Base-by-base conservation (phyloP, 805 yeast species). In the Cephaloascus fragrans region DNA sequence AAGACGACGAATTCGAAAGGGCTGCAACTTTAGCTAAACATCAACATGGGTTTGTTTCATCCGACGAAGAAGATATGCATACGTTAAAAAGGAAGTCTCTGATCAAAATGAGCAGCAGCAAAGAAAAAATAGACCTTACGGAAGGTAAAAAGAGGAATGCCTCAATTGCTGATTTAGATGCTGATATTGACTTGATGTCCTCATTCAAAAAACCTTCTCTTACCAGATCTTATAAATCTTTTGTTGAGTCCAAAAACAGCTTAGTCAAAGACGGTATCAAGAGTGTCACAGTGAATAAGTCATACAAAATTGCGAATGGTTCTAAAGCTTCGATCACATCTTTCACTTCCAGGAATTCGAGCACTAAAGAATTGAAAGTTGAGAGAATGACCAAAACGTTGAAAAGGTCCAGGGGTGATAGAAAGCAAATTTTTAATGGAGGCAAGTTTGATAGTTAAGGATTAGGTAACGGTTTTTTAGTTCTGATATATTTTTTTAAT, bases 241-340 rank as follows among this genome's bases (percentile, higher is more conserved):
- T 50, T 39, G 52, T 52, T 3, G 65, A 59, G 28, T 56, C 57
- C n/a, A 64, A 59, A 35, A 61, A 57, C 12, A 62, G 58, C 26
- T 65, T 59, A 40, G 62, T 64, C 40, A 71, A 64, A 29, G 70
- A 68, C 18, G 63, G 59, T 18, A 62, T 59, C 32, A 48, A 52
- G 18, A 71, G 71, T 4, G 83, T 80, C 16, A 75, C 74, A 1
- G 56, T 75, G 4, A 66, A 75, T 35, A 72, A 71, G 26, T 66
- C 71, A 20, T 73, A 75, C 48, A 77, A 68, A 51, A 67, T 70
- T 9, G 80, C 75, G 1, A 65, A 76, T 2, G 74, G 80, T 5
- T 60, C 74, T 3, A 72, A 67, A 43, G 75, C 83, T 1, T 73
- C 83, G 6, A 71, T 83, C 44, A 71, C 80, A 35, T 71, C 71